Base-by-base conservation (phyloP, 73 alveolate genomes). In the Paramecium pentaurelia region DNA sequence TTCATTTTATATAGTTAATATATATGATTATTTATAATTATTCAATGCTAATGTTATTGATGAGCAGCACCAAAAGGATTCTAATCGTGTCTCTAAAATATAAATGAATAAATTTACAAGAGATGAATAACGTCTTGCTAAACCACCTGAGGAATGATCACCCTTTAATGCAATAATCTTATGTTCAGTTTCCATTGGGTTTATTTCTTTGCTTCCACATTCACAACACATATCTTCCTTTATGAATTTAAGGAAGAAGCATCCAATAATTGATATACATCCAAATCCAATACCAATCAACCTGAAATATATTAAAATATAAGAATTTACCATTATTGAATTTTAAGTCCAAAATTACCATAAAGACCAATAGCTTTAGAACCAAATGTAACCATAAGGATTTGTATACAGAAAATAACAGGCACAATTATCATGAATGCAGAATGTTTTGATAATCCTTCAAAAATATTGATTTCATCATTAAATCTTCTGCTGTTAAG, bases 401-500 rank as follows among this genome's bases (percentile, higher is more conserved):
- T 92, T 95, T 97, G 96, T 6, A 96, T 86, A 32, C 90, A 92
- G 60, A 95, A 89, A 88, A 96, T 97, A 1, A 68, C 18, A 25
- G 92, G 86, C 87, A 98, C 95, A 22, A 97, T 95, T 9, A 77
- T 71, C 51, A 92, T 10, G 94, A 97, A 97, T 47, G 92, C 40
- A 8, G 25, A 5, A 73, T 95, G 95, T 47, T 92, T 93, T 9
- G 60, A 20, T 8, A 98, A 92, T 30, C 98, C 96, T 83, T 93
- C 96, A 70, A 97, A 98, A 37, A 95, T 71, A 59, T 95, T 95
- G 42, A 95, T 38, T 86, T 97, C 98, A 84, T 98, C 99, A 83
- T 93, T 92, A 51, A 89, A 71, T 59, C 93, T 95, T 92, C 99
- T 94, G 30, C 99, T 87, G 86, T 97, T 97, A 11, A 98, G 6